These are phyloP conservation scores for Candida albicans DNA, from an alignment of 1,139 yeast genomes.

Conservation along the genomic window DNA sequence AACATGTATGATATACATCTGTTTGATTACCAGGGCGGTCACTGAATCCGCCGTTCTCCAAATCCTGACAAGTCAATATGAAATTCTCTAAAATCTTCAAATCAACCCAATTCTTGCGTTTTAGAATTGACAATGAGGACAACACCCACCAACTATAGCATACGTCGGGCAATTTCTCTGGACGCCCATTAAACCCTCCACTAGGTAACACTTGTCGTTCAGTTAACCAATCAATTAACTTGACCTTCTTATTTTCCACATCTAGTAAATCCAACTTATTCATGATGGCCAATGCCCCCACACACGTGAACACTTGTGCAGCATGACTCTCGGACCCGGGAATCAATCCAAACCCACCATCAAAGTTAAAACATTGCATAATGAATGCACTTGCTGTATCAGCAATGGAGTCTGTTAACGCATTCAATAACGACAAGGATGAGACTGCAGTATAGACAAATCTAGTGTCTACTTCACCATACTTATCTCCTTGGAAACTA, in stretches of 20 bases:
- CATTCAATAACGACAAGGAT: constrained; percentile 67
- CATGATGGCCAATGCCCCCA: constrained; percentile 76
- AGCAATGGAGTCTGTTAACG: constrained; percentile 57
- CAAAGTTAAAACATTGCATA: constrained; percentile 76
- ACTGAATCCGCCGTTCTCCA: constrained; percentile 80
- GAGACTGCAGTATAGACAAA: constrained; percentile 84
- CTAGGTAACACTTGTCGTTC: constrained; percentile 79
- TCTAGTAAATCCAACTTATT: constrained; percentile 58
- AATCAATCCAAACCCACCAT: constrained; percentile 91
- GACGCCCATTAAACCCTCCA: constrained; percentile 96
- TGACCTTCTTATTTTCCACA: constrained; percentile 26
- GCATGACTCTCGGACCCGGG: constrained; percentile 97
- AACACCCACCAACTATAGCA: constrained; percentile 99
- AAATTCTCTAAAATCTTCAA: constrained; percentile 57
- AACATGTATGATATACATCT: constrained; percentile 90
- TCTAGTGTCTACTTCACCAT: constrained; percentile 91
- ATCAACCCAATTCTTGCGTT: constrained; percentile 73
- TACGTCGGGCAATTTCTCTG: constrained; percentile 93
- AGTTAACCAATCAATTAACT: constrained; percentile 71
- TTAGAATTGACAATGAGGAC: constrained; percentile 71
- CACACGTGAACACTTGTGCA: constrained; percentile 86
- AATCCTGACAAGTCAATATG: constrained; percentile 78
- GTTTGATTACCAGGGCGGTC: constrained; percentile 90
- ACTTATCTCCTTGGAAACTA: constrained; percentile 82
- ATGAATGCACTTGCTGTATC: constrained; percentile 69